phyloP scores from a whole-genome alignment of 2,329 filamentous ascomycete genomes.

The Hysterium pulicare region DNA sequence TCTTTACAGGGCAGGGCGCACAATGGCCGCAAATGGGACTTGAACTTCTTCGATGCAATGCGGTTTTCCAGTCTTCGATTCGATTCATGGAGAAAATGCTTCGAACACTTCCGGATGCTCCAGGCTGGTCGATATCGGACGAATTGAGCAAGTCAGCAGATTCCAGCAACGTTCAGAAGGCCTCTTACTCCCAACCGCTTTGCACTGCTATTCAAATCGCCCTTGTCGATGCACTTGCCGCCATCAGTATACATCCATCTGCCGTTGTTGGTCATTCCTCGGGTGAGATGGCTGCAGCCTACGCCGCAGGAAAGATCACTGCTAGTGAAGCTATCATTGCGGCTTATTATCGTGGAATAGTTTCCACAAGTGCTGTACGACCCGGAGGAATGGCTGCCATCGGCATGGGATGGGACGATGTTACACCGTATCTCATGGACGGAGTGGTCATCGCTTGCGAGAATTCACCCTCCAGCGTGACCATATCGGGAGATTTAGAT shows the following conservation, averaged over 20 bases:
- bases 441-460: constrained; percentile 10
- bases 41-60: neutral
- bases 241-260: constrained; percentile 15
- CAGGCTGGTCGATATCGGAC: neutral
- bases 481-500: constrained; percentile 19
- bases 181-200: constrained; percentile 48
- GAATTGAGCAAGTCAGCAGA: neutral
- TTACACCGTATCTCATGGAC: constrained; percentile 1
- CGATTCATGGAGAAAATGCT: neutral
- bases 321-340: constrained; percentile 33
- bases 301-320: constrained; percentile 18
- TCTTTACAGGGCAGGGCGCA: constrained; percentile 31
- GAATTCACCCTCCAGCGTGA: constrained; percentile 19
- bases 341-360: constrained; percentile 40
- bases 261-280: constrained; percentile 25
- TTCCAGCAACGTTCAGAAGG: constrained; percentile 9
- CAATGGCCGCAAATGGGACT: constrained; percentile 23
- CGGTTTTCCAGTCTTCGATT: constrained; percentile 1
- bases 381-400: constrained; percentile 15
- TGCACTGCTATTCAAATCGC: constrained; percentile 55
- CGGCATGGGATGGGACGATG: constrained; percentile 6
- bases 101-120: neutral
- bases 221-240: constrained; percentile 39
- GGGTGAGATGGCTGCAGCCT: constrained; percentile 34
- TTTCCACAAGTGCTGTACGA: neutral